These are phyloP conservation scores for Microdochium bolleyi DNA, from an alignment of 2,329 filamentous ascomycete species.

Conservation along the genomic window DNA sequence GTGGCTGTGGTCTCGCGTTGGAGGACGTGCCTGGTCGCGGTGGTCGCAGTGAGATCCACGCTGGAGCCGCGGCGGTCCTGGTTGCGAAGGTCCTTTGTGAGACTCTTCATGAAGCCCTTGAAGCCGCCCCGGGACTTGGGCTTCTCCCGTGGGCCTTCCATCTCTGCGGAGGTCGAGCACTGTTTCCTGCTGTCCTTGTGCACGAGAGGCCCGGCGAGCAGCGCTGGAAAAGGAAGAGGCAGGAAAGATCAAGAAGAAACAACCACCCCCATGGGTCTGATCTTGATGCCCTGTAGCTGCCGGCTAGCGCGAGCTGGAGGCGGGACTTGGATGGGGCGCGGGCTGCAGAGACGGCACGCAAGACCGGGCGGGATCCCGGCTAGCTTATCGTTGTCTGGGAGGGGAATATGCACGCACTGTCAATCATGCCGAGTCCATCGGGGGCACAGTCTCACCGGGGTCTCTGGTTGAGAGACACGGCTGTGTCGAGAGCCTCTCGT, in stretches of 20 bases:
- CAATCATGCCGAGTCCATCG: too few relatives aligned
- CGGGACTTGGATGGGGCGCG: too few relatives aligned
- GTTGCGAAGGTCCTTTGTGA: background rate
- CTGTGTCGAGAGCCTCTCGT: too few relatives aligned
- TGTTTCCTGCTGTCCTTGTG: background rate
- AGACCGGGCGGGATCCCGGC: too few relatives aligned
- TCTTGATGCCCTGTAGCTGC: background rate
- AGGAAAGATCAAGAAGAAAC: background rate
- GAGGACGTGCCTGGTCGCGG: background rate
- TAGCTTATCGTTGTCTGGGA: too few relatives aligned
- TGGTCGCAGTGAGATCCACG: background rate
- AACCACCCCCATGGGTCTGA: background rate
- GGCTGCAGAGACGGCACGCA: too few relatives aligned
- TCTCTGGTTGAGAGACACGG: too few relatives aligned
- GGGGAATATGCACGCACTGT: too few relatives aligned
- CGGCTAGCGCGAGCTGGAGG: too few relatives aligned
- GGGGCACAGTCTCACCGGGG: too few relatives aligned
- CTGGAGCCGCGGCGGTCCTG: background rate
- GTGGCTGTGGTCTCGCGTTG: background rate
- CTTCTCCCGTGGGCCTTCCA: background rate
- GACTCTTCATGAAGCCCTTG: constrained; percentile 1
- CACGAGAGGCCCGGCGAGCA: background rate
- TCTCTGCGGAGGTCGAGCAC: background rate
- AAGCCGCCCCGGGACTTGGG: background rate
- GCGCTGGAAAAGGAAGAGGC: background rate